These are phyloP conservation scores for Pestalotiopsis sp. DNA, from an alignment of 2,329 filamentous ascomycete genomes.

Conservation along the genomic window DNA sequence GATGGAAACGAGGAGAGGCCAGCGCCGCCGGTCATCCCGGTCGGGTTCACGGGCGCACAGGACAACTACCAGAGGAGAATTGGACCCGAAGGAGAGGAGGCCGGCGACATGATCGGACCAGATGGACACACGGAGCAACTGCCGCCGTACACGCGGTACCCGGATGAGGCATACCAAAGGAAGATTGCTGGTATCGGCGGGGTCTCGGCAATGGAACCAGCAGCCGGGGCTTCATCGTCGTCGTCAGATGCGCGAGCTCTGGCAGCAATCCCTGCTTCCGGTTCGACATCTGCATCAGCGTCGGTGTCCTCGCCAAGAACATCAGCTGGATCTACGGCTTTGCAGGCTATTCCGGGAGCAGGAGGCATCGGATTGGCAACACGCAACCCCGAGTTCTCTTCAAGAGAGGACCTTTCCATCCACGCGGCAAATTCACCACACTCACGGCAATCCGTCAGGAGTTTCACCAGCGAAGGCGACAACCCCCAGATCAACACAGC, in stretches of 20 bases:
- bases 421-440: conserved; percentile 42
- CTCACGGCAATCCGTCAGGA: conserved; percentile 56
- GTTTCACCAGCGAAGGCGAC: conserved; percentile 53
- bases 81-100: conserved; percentile 81
- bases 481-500: conserved; percentile 58
- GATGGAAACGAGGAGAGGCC: conserved; percentile 41
- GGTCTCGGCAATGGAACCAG: conserved; percentile 14
- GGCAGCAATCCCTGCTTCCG: not conserved
- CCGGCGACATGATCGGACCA: conserved; percentile 83
- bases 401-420: conserved; percentile 51
- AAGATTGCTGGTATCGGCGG: conserved; percentile 46
- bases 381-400: conserved; percentile 65
- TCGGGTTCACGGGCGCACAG: conserved; percentile 74
- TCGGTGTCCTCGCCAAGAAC: conserved; percentile 14
- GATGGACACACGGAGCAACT: conserved; percentile 90
- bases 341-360: conserved; percentile 52
- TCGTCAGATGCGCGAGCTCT: conserved; percentile 11
- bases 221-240: conserved; percentile 4
- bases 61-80: conserved; percentile 72
- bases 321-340: conserved; percentile 17
- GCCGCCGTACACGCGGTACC: conserved; percentile 89
- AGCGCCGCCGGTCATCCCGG: conserved; percentile 54
- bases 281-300: conserved; percentile 14
- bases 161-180: conserved; percentile 69
- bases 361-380: conserved; percentile 65